Percentiles rank a stretch among this genome's conserved stretches.
phyloP scores from a whole-genome alignment of 2,329 filamentous ascomycete genomes.

The Xylaria arbuscula region DNA sequence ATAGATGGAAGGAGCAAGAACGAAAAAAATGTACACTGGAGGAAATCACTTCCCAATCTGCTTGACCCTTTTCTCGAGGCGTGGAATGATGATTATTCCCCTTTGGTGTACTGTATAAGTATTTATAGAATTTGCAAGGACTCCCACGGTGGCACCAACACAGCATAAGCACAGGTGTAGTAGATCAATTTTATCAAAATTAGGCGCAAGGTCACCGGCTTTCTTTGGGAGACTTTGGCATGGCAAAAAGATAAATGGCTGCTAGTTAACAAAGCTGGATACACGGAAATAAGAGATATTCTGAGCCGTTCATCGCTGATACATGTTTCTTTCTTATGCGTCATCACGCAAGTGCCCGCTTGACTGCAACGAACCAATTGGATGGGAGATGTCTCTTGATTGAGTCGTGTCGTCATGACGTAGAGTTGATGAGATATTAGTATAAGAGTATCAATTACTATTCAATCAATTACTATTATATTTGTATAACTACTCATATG shows the following conservation, averaged over 20 bases:
- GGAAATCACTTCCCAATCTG: neutral
- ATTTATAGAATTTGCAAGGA: neutral
- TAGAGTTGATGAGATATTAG: neutral
- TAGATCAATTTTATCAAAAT: neutral
- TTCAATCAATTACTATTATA: no score
- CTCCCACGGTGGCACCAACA: neutral
- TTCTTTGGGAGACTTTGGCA: neutral
- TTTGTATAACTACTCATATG: no score
- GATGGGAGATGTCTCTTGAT: neutral
- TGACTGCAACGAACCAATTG: neutral
- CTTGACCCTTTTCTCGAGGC: neutral
- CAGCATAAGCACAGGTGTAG: neutral
- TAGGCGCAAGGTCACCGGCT: neutral
- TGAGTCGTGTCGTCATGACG: constrained; percentile 16
- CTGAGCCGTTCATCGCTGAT: neutral
- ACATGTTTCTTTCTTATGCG: neutral
- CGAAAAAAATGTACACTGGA: neutral
- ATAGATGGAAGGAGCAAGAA: no score
- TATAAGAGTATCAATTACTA: neutral
- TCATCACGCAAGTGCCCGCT: neutral
- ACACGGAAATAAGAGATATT: neutral
- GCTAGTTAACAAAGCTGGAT: neutral
- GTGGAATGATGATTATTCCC: neutral
- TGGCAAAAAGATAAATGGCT: neutral
- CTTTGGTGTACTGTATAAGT: constrained; percentile 18